Base-by-base conservation (phyloP, 768 basidiomycete genomes). In the Termitomyces titanicus region DNA sequence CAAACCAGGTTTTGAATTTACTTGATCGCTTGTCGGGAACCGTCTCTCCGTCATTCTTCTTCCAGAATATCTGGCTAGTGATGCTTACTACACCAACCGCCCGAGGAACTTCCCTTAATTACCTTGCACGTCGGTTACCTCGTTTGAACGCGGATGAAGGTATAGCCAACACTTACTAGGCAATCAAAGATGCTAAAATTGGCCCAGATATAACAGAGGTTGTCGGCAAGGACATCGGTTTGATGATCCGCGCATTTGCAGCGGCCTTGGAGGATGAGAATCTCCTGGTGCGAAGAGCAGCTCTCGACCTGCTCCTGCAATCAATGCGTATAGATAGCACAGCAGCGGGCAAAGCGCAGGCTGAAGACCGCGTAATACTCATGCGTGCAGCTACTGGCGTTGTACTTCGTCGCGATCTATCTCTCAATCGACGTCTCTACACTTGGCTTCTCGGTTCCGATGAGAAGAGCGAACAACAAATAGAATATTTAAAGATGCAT, bases 251-350 rank as follows among this genome's bases (percentile, higher is more conserved):
- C 44, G 96, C 92, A 0, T 92, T 98, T 57, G 79, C 94, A 3
- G 84, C 93, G 7, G 89, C 89, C 0, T 75, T 99, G n/a, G 92
- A 94, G 67, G 97, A 98, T 62, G 89, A 93, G 60, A 94, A 96
- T 62, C 76, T 95, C 17, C 81, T 99, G 22, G 97, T 98, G 18
- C 84, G 94, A 58, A 74, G 97, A 55, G 84, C 85, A 15, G 89
- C 85, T 1, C 76, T 99, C 46, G 96, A 99, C 67, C 79, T 97
- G 40, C 76, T 98, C 2, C 70, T 89, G 10, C 87, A 89, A 60
- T 84, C 87, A 1, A 74, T 95, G 64, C 82, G 81, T 24, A 69
- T 93, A 13, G 87, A 94, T 63, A 87, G 89, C 52, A 71, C 76
- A 3, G 85, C 85, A 0, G 79, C 94, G 46, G 83, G 79, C 56